Evolutionary conservation across 2,329 filamentous ascomycete genomes (phyloP), one percentile per base, ranked within the genome.

Genomic region (Endoconidiophora polonica): DNA sequence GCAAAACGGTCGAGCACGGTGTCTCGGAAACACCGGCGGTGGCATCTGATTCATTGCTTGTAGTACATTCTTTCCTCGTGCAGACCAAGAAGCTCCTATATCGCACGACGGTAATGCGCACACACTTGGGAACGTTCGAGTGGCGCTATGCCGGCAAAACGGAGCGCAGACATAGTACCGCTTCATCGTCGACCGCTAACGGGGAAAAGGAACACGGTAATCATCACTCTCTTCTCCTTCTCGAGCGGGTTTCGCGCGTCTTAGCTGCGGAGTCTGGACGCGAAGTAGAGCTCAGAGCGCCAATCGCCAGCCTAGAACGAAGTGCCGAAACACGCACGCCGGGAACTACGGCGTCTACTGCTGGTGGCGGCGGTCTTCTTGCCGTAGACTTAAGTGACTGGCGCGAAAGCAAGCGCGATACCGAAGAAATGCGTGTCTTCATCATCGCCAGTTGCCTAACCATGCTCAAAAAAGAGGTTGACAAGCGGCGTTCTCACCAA

Each of bases 381-480:
- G 61, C 66, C 59, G 54, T 71, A 51, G 69, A 71, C 52, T 54
- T 70, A 54, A 44, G 58, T 2, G 59, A 59, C 49, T 67, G 65
- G 62, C 52, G 50, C 22, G 63, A 59, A 5, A 36, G 50, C 2
- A 66, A 65, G 56, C 60, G 72, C 52, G 50, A 52, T 23, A 24
- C 38, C 5, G 54, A 55, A 33, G 51, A 53, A 37, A 40, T 52
- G 45, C 46, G 46, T 56, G 63, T 68, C n/a, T 54, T 79, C 18
- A 65, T 73, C 7, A 66, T 80, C 16, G 68, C 70, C 41, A 78
- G 72, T 14, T 76, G 71, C 52, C 56, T 81, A 50, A 61, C 71
- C 14, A 78, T 82, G 76, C 59, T 81, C 56, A 81, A 81, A 69
- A 76, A 73, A 61, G 79, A 81, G 66, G 64, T 78, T 46, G 77